phyloP scores from a whole-genome alignment of 2,329 filamentous ascomycete genomes.

The Cryoendolithus antarcticus region DNA sequence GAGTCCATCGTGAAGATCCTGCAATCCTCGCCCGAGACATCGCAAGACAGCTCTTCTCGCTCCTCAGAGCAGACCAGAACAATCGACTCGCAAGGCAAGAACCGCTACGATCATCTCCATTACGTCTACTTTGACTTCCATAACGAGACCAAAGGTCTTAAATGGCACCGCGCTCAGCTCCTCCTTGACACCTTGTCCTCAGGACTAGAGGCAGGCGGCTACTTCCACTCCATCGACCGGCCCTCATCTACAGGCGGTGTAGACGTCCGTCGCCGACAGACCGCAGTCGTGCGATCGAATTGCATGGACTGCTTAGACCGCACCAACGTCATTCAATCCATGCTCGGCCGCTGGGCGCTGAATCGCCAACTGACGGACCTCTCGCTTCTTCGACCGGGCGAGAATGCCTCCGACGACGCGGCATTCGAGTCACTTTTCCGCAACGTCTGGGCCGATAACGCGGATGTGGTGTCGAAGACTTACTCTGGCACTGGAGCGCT shows the following conservation, averaged over 20 bases:
- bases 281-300: constrained; percentile 87
- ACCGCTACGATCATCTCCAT: constrained; percentile 72
- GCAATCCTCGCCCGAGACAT: constrained; percentile 55
- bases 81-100: constrained; percentile 53
- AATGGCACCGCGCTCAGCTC: constrained; percentile 82
- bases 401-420: constrained; percentile 66
- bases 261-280: constrained; percentile 71
- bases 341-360: constrained; percentile 81
- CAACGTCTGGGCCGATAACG: constrained; percentile 97
- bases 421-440: constrained; percentile 86
- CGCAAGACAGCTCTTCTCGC: constrained; percentile 46
- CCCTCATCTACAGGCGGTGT: constrained; percentile 49
- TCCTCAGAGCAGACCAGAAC: constrained; percentile 71
- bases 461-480: constrained; percentile 80
- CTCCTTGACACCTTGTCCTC: constrained; percentile 72
- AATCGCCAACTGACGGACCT: constrained; percentile 80
- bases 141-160: constrained; percentile 87
- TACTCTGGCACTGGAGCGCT: constrained; percentile 95
- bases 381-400: constrained; percentile 63
- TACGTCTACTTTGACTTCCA: constrained; percentile 99
- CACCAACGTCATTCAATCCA: constrained; percentile 95
- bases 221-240: constrained; percentile 85
- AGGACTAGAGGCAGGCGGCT: constrained; percentile 65
- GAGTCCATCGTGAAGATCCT: constrained; percentile 76
- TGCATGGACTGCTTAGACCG: constrained; percentile 99